These are phyloP conservation scores for Ogataea nakhonphanomensis DNA, from an alignment of 805 yeast species.

Conservation along the genomic window DNA sequence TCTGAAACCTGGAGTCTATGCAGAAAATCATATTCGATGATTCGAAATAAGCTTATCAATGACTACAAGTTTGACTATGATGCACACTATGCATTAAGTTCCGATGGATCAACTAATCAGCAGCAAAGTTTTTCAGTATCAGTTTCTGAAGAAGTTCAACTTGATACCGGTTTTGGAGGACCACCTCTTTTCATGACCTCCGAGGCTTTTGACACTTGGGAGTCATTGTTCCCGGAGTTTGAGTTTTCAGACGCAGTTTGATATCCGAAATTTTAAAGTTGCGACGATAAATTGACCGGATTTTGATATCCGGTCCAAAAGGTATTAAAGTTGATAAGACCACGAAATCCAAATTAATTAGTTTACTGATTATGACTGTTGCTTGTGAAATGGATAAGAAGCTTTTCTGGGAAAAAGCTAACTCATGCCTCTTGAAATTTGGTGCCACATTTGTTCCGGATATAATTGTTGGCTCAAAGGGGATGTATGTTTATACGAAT, in stretches of 20 bases:
- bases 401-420: constrained; percentile 18
- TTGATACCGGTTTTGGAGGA: constrained; percentile 43
- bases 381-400: not conserved
- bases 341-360: not conserved
- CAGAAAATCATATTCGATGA: constrained; percentile 41
- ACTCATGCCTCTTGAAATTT: constrained; percentile 13
- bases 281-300: not conserved
- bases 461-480: constrained; percentile 23
- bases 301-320: not conserved
- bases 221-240: constrained; percentile 43
- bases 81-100: constrained; percentile 1
- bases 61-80: constrained; percentile 19
- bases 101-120: not conserved
- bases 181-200: constrained; percentile 53
- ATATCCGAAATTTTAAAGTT: not conserved
- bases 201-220: constrained; percentile 47
- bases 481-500: constrained; percentile 23
- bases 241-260: constrained; percentile 19
- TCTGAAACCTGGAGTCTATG: constrained; percentile 48
- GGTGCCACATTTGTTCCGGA: constrained; percentile 21
- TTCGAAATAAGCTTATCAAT: constrained; percentile 32
- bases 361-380: constrained; percentile 1
- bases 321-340: not conserved
- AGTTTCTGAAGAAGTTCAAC: constrained; percentile 1
- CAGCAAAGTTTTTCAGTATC: not conserved